Evolutionary conservation across 306 rosid species (phyloP).

Genomic region (Vigna angularis): DNA sequence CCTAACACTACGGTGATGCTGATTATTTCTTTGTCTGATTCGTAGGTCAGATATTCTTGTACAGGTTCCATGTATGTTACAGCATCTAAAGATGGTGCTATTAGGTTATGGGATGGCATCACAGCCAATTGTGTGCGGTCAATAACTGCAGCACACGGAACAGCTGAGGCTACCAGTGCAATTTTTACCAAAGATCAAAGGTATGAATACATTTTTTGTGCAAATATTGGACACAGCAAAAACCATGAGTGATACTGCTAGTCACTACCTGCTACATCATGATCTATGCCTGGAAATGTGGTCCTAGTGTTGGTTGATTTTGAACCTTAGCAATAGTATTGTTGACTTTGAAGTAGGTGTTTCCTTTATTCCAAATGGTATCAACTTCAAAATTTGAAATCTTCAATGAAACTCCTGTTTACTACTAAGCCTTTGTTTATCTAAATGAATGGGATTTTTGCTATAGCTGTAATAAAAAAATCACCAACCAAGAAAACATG

Average conservation of each 20-base stretch:
- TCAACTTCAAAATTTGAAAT: conserved; percentile 17
- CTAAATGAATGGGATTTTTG: conserved; percentile 7
- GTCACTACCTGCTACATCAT: background rate
- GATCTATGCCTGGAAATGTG: conserved; percentile 25
- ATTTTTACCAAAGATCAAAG: conserved; percentile 82
- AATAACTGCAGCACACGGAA: conserved; percentile 80
- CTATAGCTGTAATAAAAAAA: conserved; percentile 18
- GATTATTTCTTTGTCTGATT: conserved; percentile 38
- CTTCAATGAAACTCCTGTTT: conserved; percentile 9
- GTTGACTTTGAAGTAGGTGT: conserved; percentile 6
- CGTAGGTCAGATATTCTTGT: conserved; percentile 85
- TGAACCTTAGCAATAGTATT: background rate
- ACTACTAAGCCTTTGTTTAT: conserved; percentile 32
- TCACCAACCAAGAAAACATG: conserved; percentile 1
- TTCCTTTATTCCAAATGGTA: conserved; percentile 26
- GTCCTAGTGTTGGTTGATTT: conserved; percentile 21
- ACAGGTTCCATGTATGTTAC: conserved; percentile 89
- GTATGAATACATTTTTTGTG: conserved; percentile 48
- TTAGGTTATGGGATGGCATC: conserved; percentile 91
- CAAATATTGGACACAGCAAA: background rate
- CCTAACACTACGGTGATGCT: conserved; percentile 14
- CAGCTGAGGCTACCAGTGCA: conserved; percentile 86
- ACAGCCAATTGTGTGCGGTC: conserved; percentile 78
- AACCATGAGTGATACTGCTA: background rate
- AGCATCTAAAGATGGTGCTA: conserved; percentile 87